A percentile compares a stretch with the other conserved stretches of the same genome.
phyloP scores from a whole-genome alignment of 345 rosid genomes.

The Xanthoceras sorbifolium region DNA sequence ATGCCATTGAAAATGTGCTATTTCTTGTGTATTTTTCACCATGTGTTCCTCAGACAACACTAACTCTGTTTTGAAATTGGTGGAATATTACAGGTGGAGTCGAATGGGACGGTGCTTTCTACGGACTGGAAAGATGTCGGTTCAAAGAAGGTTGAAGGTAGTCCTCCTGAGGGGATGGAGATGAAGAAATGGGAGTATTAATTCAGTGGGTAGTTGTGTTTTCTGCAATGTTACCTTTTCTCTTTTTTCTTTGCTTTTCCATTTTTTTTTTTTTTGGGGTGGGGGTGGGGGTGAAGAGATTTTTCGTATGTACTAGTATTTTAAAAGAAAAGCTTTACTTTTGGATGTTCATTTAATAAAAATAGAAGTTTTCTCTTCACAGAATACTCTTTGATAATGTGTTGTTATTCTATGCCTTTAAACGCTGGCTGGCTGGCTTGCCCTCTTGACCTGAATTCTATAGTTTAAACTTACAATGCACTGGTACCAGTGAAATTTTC shows the following conservation, averaged over 20 bases:
- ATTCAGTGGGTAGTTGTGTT: background rate
- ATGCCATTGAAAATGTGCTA: background rate
- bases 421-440: too few species aligned
- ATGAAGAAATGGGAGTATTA: conserved; percentile 72
- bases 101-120: conserved; percentile 76
- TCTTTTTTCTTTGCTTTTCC: too few species aligned
- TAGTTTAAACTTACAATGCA: too few species aligned
- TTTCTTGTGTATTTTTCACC: background rate
- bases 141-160: conserved; percentile 71
- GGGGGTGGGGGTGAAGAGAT: too few species aligned
- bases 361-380: background rate
- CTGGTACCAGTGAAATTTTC: too few species aligned
- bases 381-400: background rate
- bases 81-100: conserved; percentile 54
- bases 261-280: background rate
- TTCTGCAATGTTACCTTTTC: background rate
- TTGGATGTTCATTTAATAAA: background rate
- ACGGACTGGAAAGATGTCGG: conserved; percentile 90
- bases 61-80: background rate
- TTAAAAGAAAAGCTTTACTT: background rate
- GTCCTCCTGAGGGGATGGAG: conserved; percentile 84
- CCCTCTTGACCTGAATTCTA: too few species aligned
- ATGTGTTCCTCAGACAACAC: background rate
- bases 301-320: background rate
- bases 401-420: background rate